Evolutionary conservation across 2,329 filamentous ascomycete species (phyloP).

Genomic region (Alternaria triticimaculans): DNA sequence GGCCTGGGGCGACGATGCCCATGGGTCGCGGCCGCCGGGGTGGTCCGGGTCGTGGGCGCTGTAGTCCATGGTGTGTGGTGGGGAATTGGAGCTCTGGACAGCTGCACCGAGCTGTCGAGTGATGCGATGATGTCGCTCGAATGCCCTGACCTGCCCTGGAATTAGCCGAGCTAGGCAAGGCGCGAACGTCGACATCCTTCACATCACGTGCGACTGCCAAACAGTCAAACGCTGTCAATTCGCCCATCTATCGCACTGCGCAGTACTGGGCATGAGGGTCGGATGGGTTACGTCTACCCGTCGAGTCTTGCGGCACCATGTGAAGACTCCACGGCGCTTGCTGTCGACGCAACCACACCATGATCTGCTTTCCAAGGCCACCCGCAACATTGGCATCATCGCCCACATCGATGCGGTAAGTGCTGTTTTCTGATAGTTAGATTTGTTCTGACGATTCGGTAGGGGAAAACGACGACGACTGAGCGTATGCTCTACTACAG

Average conservation of each 20-base stretch:
- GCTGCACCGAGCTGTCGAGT: constrained; percentile 26
- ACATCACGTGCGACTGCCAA: constrained; percentile 35
- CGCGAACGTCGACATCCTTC: constrained; percentile 26
- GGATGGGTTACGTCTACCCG: constrained; percentile 45
- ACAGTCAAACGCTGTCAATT: constrained; percentile 10
- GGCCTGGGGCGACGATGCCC: constrained; percentile 66
- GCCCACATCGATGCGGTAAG: constrained; percentile 91
- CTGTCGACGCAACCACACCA: constrained; percentile 33
- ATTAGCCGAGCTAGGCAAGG: constrained; percentile 37
- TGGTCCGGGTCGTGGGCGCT: constrained; percentile 65
- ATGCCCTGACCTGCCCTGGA: constrained; percentile 13
- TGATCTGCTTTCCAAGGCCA: constrained; percentile 67
- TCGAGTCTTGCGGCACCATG: constrained; percentile 42
- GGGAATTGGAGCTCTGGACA: constrained; percentile 30
- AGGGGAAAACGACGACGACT: constrained; percentile 96
- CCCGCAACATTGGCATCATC: constrained; percentile 97
- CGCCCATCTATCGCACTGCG: constrained; percentile 11
- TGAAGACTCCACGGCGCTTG: constrained; percentile 36
- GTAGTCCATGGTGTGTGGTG: constrained; percentile 66
- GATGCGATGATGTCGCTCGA: constrained; percentile 26
- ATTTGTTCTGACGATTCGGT: constrained; percentile 3
- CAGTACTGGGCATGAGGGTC: constrained; percentile 41
- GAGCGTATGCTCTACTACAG: constrained; percentile 99
- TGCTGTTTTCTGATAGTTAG: constrained; percentile 5
- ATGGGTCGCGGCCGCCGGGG: constrained; percentile 65